Conservation (phyloP, 140 eudicot genomes). For the Bidens hawaiensis region DNA sequence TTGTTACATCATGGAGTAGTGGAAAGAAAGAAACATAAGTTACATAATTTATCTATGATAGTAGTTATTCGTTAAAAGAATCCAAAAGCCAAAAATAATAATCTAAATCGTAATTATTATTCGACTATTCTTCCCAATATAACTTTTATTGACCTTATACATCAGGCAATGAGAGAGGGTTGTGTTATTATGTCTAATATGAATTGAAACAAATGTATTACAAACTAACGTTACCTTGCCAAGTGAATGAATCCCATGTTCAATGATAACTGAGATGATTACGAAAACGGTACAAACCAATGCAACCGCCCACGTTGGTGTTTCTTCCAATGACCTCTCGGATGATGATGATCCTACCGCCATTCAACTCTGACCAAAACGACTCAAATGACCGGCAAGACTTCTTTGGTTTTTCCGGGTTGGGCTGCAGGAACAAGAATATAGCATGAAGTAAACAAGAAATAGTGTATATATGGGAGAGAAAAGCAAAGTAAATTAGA, state of each 20-base stretch:
- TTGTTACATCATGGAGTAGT: not conserved
- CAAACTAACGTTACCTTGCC: constrained; percentile 38
- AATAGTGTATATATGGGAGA: constrained; percentile 15
- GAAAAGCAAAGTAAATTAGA: constrained; percentile 27
- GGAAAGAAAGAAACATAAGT: not conserved
- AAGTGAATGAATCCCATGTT: constrained; percentile 68
- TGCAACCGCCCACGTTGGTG: constrained; percentile 86
- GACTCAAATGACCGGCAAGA: not conserved
- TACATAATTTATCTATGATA: too few species aligned
- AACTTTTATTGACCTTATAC: too few species aligned
- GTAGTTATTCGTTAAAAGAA: too few species aligned
- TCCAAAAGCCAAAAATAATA: too few species aligned
- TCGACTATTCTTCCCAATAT: not conserved
- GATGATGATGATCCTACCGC: constrained; percentile 41
- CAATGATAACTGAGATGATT: constrained; percentile 52
- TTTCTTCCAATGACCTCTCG: constrained; percentile 58
- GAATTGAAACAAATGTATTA: too few species aligned
- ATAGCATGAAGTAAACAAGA: not conserved
- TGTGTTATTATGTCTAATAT: too few species aligned
- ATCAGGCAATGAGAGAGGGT: not conserved
- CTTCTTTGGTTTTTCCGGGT: constrained; percentile 12
- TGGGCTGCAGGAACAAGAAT: not conserved
- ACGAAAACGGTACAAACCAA: constrained; percentile 59
- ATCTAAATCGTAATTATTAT: too few species aligned
- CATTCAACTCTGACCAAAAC: constrained; percentile 38